phyloP scores from a whole-genome alignment of 257 asterid species.

The Echium plantagineum region DNA sequence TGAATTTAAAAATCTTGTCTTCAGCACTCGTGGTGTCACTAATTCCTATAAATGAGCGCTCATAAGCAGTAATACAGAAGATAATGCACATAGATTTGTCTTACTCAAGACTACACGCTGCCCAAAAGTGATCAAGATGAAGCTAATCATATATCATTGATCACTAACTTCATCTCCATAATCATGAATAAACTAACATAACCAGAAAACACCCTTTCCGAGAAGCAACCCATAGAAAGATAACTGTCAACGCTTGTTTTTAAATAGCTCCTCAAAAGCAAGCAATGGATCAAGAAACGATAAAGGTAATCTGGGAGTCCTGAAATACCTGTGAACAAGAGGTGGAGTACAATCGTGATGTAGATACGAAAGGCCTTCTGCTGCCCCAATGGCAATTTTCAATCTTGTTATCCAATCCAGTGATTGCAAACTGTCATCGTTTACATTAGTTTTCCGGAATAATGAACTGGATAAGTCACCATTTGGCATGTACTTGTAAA shows the following conservation, averaged over 20 bases:
- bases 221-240: neutral
- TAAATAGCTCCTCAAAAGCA: neutral
- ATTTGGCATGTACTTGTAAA: constrained; percentile 77
- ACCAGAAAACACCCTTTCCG: neutral
- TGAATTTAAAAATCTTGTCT: too few relatives aligned
- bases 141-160: too few relatives aligned
- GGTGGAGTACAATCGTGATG: constrained; percentile 91
- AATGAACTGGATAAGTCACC: constrained; percentile 75
- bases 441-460: constrained; percentile 53
- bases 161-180: too few relatives aligned
- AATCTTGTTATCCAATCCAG: constrained; percentile 96
- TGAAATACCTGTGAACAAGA: constrained; percentile 78
- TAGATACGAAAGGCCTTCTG: constrained; percentile 74
- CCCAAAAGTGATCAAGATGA: too few relatives aligned
- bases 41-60: too few relatives aligned
- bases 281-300: constrained; percentile 5
- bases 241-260: too few relatives aligned
- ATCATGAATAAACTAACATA: neutral
- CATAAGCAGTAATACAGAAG: too few relatives aligned
- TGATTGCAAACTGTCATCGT: constrained; percentile 55
- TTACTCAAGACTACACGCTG: too few relatives aligned
- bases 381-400: constrained; percentile 89
- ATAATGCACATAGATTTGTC: too few relatives aligned
- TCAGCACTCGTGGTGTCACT: too few relatives aligned
- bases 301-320: constrained; percentile 1